Evolutionary conservation across 352 stramenopile species (phyloP), one percentile per base, ranked within the genome.

Genomic region (Phytophthora constricta): DNA sequence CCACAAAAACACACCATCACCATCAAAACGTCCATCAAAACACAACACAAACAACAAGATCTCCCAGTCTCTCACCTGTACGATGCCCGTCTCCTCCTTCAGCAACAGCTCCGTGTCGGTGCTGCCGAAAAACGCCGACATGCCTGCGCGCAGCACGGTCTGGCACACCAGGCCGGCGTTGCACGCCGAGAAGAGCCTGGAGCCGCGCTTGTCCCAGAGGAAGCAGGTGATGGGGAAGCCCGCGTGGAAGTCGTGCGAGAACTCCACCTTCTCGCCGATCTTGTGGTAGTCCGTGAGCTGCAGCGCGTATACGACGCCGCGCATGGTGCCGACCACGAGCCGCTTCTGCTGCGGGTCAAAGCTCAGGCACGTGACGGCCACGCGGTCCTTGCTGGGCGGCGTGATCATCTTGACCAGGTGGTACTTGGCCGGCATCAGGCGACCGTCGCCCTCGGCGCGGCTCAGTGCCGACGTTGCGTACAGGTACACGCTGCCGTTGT

Each of bases 331-430:
- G 13, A 96, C 84, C 1, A 94, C 84, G 14, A 96, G 76, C 13
- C 85, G 79, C 49, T 93, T 92, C 58, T 96, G 87, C 62, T 80
- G 58, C 16, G 89, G 89, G 53, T 84, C 93, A 63, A 96, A 92
- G 46, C 76, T 93, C 34, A 95, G 54, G 68, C 86, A 91, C 23
- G 87, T 83, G 23, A 95, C 79, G 45, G 77, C 73, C 49, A 91
- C 74, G 52, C 86, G 86, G 59, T 95, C 86, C 31, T 85, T 87
- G 37, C 74, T 83, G 14, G 86, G 85, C 14, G 85, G 83, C 19
- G 86, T 74, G 65, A 96, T 94, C 72, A 90, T 91, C 68, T 96
- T 96, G n/a, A 96, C 85, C 33, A 96, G 62, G 69, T 91, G 85
- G 58, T 92, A 95, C 64, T 93, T 93, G 59, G 72, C 58, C 33